phyloP scores from a whole-genome alignment of 2,329 filamentous ascomycete genomes.

The Neonectria faginata region DNA sequence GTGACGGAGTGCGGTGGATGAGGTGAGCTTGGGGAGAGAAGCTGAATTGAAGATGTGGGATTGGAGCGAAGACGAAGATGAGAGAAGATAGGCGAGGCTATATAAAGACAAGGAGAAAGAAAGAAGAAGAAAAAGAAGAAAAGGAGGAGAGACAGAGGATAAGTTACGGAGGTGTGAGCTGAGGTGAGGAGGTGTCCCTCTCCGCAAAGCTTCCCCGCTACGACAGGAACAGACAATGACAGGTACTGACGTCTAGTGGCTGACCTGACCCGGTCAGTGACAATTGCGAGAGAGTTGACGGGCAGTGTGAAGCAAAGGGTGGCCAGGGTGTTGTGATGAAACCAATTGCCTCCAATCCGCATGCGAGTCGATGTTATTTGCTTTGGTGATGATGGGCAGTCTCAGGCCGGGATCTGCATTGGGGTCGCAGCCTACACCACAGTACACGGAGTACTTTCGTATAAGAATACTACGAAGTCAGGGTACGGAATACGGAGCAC shows the following conservation, averaged over 20 bases:
- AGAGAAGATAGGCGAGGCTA: background rate
- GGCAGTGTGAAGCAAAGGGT: background rate
- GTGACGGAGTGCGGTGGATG: background rate
- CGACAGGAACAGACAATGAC: constrained; percentile 7
- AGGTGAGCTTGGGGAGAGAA: background rate
- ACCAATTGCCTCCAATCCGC: background rate
- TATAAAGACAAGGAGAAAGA: background rate
- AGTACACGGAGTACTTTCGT: background rate
- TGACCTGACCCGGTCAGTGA: background rate
- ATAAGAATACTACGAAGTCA: background rate
- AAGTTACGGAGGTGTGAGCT: constrained; percentile 15
- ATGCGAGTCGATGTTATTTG: background rate
- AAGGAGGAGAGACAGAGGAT: background rate
- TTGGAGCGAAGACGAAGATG: background rate
- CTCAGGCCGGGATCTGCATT: background rate
- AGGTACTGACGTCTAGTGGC: constrained; percentile 1
- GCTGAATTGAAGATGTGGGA: background rate
- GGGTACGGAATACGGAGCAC: background rate
- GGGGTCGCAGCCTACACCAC: background rate
- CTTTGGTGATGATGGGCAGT: background rate
- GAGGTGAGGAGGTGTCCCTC: constrained; percentile 23
- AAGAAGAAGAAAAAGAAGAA: background rate
- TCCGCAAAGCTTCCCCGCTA: constrained; percentile 28
- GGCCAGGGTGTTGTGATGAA: background rate
- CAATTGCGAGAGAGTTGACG: background rate